Percentiles rank a stretch among this genome's conserved stretches.
These are phyloP conservation scores for Coemansia sp. DNA, from an alignment of 192 early-diverging fungal genomes.

Conservation along the genomic window DNA sequence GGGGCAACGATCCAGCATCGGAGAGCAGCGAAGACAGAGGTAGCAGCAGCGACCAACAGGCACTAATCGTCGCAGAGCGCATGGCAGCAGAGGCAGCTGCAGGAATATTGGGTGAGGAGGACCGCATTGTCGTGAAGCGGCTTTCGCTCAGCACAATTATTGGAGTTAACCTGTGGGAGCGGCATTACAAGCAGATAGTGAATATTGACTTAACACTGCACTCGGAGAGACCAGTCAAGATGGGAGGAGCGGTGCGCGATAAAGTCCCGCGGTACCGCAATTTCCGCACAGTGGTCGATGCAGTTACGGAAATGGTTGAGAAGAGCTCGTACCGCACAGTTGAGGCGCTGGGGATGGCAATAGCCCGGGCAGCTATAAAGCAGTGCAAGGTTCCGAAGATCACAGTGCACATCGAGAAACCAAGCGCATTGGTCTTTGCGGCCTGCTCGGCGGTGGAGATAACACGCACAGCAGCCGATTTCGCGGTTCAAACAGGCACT, in stretches of 20 bases:
- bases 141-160: conserved; percentile 82
- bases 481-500: conserved; percentile 19
- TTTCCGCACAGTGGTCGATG: conserved; percentile 85
- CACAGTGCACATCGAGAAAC: conserved; percentile 89
- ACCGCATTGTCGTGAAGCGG: conserved; percentile 83
- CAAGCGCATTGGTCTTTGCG: conserved; percentile 91
- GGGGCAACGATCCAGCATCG: conserved; percentile 14
- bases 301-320: conserved; percentile 80
- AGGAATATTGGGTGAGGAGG: conserved; percentile 56
- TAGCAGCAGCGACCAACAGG: conserved; percentile 6
- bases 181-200: conserved; percentile 90
- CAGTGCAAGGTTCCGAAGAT: conserved; percentile 87
- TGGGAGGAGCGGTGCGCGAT: conserved; percentile 47
- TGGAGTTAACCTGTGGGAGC: conserved; percentile 95
- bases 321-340: conserved; percentile 87
- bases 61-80: conserved; percentile 24
- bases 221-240: conserved; percentile 13
- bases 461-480: conserved; percentile 64
- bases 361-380: conserved; percentile 74
- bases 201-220: conserved; percentile 66
- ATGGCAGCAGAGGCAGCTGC: conserved; percentile 30
- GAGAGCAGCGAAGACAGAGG: conserved; percentile 2
- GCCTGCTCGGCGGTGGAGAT: conserved; percentile 88
- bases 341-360: conserved; percentile 86
- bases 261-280: conserved; percentile 75